Conservation (phyloP, 2,329 filamentous ascomycete genomes). For the Apiospora marii region DNA sequence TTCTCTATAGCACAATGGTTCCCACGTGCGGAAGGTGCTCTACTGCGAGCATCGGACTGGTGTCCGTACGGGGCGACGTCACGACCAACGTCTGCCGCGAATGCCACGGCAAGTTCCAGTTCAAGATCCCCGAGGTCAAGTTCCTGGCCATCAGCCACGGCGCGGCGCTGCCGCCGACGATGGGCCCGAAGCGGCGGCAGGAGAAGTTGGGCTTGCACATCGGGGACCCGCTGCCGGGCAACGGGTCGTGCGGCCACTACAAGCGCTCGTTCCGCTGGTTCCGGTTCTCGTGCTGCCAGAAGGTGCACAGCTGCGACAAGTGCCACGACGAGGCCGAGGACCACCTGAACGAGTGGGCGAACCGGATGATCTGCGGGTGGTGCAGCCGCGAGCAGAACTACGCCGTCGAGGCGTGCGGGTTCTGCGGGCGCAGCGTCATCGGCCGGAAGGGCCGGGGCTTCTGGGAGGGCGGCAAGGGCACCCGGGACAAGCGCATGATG, state of each 20-base stretch:
- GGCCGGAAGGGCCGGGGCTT: slow-evolving; percentile 73
- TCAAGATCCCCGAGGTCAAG: slow-evolving; percentile 79
- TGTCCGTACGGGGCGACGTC: slow-evolving; percentile 77
- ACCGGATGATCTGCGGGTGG: slow-evolving; percentile 82
- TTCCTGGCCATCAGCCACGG: slow-evolving; percentile 75
- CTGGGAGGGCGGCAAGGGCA: slow-evolving; percentile 88
- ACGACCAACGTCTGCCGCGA: slow-evolving; percentile 78
- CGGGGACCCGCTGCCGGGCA: slow-evolving; percentile 61
- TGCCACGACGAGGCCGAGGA: slow-evolving; percentile 78
- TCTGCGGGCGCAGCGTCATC: slow-evolving; percentile 75
- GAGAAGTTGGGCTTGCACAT: slow-evolving; percentile 65
- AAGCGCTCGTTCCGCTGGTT: slow-evolving; percentile 69
- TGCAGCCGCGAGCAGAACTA: slow-evolving; percentile 85
- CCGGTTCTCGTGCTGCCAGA: slow-evolving; percentile 68
- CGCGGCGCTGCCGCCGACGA: slow-evolving; percentile 48
- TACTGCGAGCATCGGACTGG: slow-evolving; percentile 70
- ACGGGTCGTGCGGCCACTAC: slow-evolving; percentile 66
- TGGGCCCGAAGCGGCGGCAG: slow-evolving; percentile 53
- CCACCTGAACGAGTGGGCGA: slow-evolving; percentile 82
- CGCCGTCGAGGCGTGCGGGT: slow-evolving; percentile 75
- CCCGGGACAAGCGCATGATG: slow-evolving; percentile 75
- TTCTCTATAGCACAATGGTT: slow-evolving; percentile 69
- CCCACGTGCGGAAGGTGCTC: slow-evolving; percentile 83
- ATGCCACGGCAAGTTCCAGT: slow-evolving; percentile 82
- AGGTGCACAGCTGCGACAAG: slow-evolving; percentile 69